Conservation (phyloP, 2,329 filamentous ascomycete genomes). For the Ophiostoma montium region DNA sequence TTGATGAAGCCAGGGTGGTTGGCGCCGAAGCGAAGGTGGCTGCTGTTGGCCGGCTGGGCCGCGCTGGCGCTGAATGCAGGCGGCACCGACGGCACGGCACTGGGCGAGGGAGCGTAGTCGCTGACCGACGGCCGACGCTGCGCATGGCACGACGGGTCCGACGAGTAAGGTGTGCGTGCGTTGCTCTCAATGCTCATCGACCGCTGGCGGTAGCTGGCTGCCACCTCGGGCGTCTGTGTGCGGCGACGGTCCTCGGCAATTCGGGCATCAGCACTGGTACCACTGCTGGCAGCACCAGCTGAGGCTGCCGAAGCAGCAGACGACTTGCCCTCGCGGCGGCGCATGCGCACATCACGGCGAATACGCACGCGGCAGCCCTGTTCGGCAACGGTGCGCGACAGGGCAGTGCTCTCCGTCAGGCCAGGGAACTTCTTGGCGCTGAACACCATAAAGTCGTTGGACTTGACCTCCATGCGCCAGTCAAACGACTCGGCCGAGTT, state of each 20-base stretch:
- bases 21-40: conserved; percentile 8
- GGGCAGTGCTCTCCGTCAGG: conserved; percentile 70
- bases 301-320: background rate
- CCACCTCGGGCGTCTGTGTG: conserved; percentile 20
- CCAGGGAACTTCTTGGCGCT: conserved; percentile 99
- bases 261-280: background rate
- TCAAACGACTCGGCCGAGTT: conserved; percentile 46
- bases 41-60: conserved; percentile 12
- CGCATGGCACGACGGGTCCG: conserved; percentile 13
- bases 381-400: conserved; percentile 86
- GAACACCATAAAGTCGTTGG: conserved; percentile 72
- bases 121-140: conserved; percentile 20
- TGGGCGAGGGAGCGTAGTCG: conserved; percentile 16
- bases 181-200: conserved; percentile 21
- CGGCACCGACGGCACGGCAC: conserved; percentile 14
- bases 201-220: conserved; percentile 18
- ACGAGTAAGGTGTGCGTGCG: conserved; percentile 19
- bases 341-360: conserved; percentile 52
- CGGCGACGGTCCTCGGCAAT: conserved; percentile 19
- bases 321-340: conserved; percentile 35
- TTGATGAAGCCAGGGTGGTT: conserved; percentile 11
- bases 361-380: conserved; percentile 96
- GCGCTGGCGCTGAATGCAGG: conserved; percentile 15
- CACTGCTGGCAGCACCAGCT: background rate
- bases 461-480: conserved; percentile 83